Base-by-base conservation (phyloP, 352 stramenopile genomes). In the Halophytophthora polymorphica region DNA sequence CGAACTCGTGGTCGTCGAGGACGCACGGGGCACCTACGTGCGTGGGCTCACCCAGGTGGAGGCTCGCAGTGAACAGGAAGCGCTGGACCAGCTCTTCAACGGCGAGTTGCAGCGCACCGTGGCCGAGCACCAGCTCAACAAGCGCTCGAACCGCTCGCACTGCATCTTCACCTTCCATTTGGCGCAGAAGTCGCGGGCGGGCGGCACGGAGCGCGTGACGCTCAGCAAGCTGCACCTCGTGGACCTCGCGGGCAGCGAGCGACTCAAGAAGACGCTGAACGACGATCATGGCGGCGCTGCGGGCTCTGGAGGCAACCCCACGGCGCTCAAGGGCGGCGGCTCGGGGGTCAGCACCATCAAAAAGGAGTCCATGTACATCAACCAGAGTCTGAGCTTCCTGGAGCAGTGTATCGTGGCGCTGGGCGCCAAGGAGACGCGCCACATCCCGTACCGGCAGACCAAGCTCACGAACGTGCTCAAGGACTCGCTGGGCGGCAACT, bases 361-460 rank as follows among this genome's bases (percentile, higher is more conserved):
- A 75, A 96, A 98, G 59, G 96, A 99, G 60, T 96, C 83, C 35
- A 98, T 96, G 78, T 98, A 98, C 72, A 98, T 99, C 58, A 98
- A 98, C 68, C 93, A 97, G 72, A 97, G 84, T 33, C 71, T 99
- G 31, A 97, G 90, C 42, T 97, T 96, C 52, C 69, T 99, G 19
- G 89, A 98, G 75, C 91, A 98, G 55, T 97, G 93, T 57, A 96
- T 98, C 52, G 83, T 98, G 4, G 91, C 90, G 10, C 64, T 98
- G 25, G 82, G 77, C 14, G 64, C 80, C 1, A 74, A 86, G 35
- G 73, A 85, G 46, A 66, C 65, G 33, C 64, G 73, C 4, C 87
- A 97, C 60, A 88, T 98, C 35, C 94, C 93, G 17, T 98, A 98
- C 56, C 72, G 89, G 1, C 84, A 98, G 49, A 98, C 92, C 6